Percentiles rank a stretch among this genome's conserved stretches.
phyloP scores from a whole-genome alignment of 2,329 filamentous ascomycete species.

The Apiospora saccharicola region DNA sequence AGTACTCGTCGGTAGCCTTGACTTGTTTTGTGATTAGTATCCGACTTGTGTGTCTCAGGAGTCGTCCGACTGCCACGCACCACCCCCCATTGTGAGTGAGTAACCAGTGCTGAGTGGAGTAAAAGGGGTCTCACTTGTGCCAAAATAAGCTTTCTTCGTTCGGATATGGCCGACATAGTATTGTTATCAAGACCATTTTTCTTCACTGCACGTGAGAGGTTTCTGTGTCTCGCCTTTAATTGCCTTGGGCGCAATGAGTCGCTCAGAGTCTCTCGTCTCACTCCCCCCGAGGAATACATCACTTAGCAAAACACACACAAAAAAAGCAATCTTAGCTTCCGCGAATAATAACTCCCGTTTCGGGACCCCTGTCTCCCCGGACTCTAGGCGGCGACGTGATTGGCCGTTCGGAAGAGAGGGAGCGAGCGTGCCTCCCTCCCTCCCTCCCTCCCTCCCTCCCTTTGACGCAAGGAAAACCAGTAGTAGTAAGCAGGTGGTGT shows the following conservation, averaged over 20 bases:
- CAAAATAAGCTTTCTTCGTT: neutral
- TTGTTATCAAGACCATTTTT: neutral
- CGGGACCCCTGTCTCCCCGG: conserved; percentile 10
- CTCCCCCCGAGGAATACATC: neutral
- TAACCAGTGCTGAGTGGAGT: neutral
- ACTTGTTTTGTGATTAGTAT: neutral
- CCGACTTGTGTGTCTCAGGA: neutral
- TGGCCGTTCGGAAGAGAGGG: neutral
- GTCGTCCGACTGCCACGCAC: neutral
- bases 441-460: neutral
- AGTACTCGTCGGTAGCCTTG: neutral
- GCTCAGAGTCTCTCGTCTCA: neutral
- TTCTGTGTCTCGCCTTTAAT: neutral
- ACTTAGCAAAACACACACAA: neutral
- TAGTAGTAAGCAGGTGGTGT: neutral
- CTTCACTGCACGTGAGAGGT: neutral
- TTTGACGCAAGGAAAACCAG: neutral
- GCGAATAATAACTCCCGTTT: neutral
- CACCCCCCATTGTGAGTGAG: neutral
- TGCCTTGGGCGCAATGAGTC: neutral
- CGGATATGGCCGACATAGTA: neutral
- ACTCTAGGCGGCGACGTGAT: neutral
- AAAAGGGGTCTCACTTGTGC: neutral
- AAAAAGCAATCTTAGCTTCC: conserved; percentile 3
- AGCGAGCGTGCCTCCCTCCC: neutral